Percentiles rank a stretch among this genome's conserved stretches.
phyloP scores from a whole-genome alignment of 2,329 filamentous ascomycete genomes.

The Phaeophleospora eucalypticola region DNA sequence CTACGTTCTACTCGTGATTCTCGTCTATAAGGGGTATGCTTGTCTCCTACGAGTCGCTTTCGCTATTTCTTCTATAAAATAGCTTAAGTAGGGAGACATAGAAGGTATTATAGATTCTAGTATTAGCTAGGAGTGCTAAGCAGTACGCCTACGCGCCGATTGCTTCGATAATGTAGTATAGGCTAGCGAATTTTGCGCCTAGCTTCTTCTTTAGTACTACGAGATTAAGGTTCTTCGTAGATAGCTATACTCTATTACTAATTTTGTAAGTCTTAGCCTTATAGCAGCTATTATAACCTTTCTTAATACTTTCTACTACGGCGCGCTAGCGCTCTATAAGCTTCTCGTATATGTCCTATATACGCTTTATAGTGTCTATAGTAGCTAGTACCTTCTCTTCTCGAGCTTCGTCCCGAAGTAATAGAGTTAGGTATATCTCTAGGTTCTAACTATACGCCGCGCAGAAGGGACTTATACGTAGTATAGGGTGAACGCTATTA shows the following conservation, averaged over 20 bases:
- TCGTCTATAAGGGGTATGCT: background rate
- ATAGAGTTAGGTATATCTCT: background rate
- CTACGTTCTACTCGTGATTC: background rate
- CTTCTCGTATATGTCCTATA: background rate
- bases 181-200: background rate
- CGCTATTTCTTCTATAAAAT: too few species aligned
- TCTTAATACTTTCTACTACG: background rate
- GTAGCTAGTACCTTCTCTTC: conserved; percentile 1
- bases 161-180: background rate
- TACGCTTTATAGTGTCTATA: background rate
- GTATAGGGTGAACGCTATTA: conserved; percentile 3
- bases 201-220: background rate
- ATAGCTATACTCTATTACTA: background rate
- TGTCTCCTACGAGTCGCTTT: background rate
- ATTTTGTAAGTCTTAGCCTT: background rate
- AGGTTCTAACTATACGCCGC: background rate
- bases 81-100: background rate
- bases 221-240: background rate
- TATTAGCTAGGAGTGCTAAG: background rate
- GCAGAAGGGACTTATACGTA: conserved; percentile 4
- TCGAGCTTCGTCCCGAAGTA: background rate
- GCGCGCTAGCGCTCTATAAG: background rate
- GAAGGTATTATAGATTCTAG: background rate
- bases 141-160: background rate
- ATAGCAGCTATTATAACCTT: conserved; percentile 1